A percentile compares a stretch with the other conserved stretches of the same genome.
These are phyloP conservation scores for Panicum virgatum DNA, from an alignment of 202 grass and related monocot species.

Conservation along the genomic window DNA sequence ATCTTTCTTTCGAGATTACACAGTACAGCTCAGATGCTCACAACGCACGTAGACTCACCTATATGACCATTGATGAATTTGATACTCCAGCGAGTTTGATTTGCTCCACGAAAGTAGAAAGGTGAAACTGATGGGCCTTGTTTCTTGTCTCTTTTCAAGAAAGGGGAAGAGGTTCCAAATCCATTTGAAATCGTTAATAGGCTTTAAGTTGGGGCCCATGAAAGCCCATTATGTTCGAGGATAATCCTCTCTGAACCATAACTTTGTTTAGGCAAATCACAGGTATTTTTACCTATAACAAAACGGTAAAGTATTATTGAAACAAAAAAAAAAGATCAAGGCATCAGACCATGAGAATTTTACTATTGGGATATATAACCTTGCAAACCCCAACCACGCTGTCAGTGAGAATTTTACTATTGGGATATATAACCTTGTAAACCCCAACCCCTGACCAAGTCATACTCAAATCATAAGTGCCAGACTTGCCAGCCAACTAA, in stretches of 20 bases:
- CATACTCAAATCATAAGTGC: not conserved
- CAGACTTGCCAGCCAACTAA: not conserved
- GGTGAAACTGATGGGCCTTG: not conserved
- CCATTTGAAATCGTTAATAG: not conserved
- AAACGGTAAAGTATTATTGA: too few species aligned
- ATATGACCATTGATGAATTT: too few species aligned
- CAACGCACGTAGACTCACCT: too few species aligned
- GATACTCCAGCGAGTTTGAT: not conserved
- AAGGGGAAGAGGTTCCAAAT: too few species aligned
- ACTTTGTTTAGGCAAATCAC: not conserved
- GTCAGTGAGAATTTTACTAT: too few species aligned
- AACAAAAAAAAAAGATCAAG: too few species aligned
- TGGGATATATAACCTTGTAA: not conserved
- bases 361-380: too few species aligned
- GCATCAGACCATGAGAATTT: too few species aligned
- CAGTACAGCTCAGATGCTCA: too few species aligned
- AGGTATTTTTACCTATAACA: not conserved
- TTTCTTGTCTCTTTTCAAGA: not conserved
- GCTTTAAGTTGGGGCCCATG: not conserved
- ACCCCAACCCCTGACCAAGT: not conserved
- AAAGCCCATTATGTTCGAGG: not conserved
- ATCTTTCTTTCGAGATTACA: too few species aligned
- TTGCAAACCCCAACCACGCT: too few species aligned
- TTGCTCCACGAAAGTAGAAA: not conserved
- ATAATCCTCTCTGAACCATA: not conserved